Conservation (phyloP, 495 filamentous ascomycete species). For the Xylaria cubensis region DNA sequence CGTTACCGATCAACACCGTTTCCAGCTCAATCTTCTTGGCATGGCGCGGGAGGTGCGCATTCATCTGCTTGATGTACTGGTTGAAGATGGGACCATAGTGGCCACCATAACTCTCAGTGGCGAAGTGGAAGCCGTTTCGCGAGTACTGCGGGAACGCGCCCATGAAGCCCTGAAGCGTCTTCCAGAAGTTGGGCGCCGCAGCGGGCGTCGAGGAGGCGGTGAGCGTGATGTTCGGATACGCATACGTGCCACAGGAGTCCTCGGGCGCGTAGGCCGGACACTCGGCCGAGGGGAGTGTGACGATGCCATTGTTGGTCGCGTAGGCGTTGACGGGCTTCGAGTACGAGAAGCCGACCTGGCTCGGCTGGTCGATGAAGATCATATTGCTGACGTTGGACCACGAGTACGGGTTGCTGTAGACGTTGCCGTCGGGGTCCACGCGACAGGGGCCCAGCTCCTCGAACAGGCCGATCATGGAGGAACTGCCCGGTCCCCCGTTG, state of each 20-base stretch:
- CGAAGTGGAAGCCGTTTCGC: slow-evolving; percentile 62
- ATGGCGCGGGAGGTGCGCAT: slow-evolving; percentile 58
- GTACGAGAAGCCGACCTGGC: slow-evolving; percentile 66
- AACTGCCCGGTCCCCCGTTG: slow-evolving; percentile 66
- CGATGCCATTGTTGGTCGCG: slow-evolving; percentile 38
- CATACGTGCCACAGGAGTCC: slow-evolving; percentile 62
- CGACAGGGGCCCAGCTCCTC: slow-evolving; percentile 69
- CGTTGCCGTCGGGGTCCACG: slow-evolving; percentile 56
- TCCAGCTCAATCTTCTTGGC: slow-evolving; percentile 61
- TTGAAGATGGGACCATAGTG: slow-evolving; percentile 72
- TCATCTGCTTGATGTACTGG: slow-evolving; percentile 71
- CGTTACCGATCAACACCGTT: slow-evolving; percentile 59
- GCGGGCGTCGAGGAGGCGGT: slow-evolving; percentile 61
- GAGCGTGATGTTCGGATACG: slow-evolving; percentile 54
- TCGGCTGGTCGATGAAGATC: slow-evolving; percentile 67
- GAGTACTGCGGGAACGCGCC: slow-evolving; percentile 68
- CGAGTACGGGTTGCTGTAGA: slow-evolving; percentile 62
- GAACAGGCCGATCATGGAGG: slow-evolving; percentile 65
- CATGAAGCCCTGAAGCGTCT: slow-evolving; percentile 67
- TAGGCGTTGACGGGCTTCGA: slow-evolving; percentile 61
- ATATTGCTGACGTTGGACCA: slow-evolving; percentile 67
- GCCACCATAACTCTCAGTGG: slow-evolving; percentile 69
- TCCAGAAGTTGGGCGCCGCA: slow-evolving; percentile 66
- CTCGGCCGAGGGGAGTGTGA: slow-evolving; percentile 50
- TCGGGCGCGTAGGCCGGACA: slow-evolving; percentile 61